Conservation (phyloP, 2,329 filamentous ascomycete genomes). For the Fusarium pseudoanthophilum region DNA sequence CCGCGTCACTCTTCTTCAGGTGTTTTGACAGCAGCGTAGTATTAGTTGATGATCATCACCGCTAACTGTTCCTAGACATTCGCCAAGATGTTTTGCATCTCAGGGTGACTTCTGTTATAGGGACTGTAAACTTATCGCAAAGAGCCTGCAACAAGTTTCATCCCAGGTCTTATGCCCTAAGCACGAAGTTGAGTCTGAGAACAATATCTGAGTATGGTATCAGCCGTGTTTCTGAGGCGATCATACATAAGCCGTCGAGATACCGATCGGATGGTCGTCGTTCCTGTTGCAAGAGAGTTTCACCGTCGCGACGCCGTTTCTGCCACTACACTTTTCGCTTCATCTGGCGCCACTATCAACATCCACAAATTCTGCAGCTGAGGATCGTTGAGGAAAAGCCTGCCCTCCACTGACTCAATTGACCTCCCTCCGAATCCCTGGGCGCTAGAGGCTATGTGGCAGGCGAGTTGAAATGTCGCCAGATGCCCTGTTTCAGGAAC, state of each 20-base stretch:
- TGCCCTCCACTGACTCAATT: conserved; percentile 7
- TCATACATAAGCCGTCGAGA: conserved; percentile 35
- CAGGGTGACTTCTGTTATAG: conserved; percentile 18
- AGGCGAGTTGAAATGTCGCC: conserved; percentile 2
- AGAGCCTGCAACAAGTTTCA: conserved; percentile 31
- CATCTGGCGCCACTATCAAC: conserved; percentile 15
- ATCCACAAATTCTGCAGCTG: conserved; percentile 1
- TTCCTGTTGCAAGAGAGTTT: conserved; percentile 42
- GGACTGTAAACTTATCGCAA: conserved; percentile 5
- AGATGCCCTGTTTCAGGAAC: conserved; percentile 24
- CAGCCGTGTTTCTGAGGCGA: conserved; percentile 26
- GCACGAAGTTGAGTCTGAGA: not conserved
- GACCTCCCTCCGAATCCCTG: not conserved
- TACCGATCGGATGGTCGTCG: conserved; percentile 15
- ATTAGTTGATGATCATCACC: conserved; percentile 3
- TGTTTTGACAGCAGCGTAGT: conserved; percentile 2
- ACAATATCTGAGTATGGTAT: conserved; percentile 16
- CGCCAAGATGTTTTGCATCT: conserved; percentile 22
- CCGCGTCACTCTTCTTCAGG: not conserved
- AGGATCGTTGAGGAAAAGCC: not conserved
- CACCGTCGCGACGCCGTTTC: conserved; percentile 34
- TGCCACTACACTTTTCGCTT: conserved; percentile 16
- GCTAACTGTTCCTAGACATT: not conserved
- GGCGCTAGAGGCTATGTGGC: conserved; percentile 13
- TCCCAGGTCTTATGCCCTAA: conserved; percentile 5